A percentile compares a stretch with the other conserved stretches of the same genome.
phyloP scores from a whole-genome alignment of 2,329 filamentous ascomycete genomes.

The Colletotrichum eremochloae region DNA sequence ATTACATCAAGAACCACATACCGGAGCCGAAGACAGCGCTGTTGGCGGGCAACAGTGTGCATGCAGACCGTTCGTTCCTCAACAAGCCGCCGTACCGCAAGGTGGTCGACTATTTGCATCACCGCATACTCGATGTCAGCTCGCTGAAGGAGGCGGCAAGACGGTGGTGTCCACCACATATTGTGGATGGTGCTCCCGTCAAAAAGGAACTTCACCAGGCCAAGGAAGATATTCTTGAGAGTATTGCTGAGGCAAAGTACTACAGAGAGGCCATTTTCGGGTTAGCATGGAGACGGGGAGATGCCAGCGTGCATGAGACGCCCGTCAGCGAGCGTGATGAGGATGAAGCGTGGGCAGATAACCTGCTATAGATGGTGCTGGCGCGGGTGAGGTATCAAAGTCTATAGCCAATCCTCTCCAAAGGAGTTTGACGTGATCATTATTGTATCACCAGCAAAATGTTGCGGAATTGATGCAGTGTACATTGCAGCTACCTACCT shows the following conservation, averaged over 20 bases:
- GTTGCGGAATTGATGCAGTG: not conserved
- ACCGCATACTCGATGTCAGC: slow-evolving; percentile 93
- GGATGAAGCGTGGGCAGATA: slow-evolving; percentile 42
- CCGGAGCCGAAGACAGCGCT: slow-evolving; percentile 76
- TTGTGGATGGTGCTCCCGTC: slow-evolving; percentile 72
- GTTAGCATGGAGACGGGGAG: slow-evolving; percentile 45
- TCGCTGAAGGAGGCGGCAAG: slow-evolving; percentile 90
- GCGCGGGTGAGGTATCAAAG: not conserved
- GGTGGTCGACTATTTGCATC: slow-evolving; percentile 84
- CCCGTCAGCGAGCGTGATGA: slow-evolving; percentile 38
- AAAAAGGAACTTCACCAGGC: slow-evolving; percentile 88
- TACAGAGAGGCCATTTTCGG: slow-evolving; percentile 80
- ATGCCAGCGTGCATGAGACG: slow-evolving; percentile 31
- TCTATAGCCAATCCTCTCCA: not conserved
- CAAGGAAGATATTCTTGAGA: slow-evolving; percentile 91
- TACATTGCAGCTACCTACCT: too few species aligned
- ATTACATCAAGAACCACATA: slow-evolving; percentile 81
- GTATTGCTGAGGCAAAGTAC: slow-evolving; percentile 90
- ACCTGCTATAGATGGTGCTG: slow-evolving; percentile 25
- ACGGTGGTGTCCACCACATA: slow-evolving; percentile 78
- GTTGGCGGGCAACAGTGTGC: slow-evolving; percentile 92
- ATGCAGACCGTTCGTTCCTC: slow-evolving; percentile 89
- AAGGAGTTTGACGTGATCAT: not conserved
- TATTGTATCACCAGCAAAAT: not conserved
- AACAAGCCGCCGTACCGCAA: slow-evolving; percentile 78